Evolutionary conservation across 2,329 filamentous ascomycete species (phyloP).

Genomic region (Diaporthe eres): DNA sequence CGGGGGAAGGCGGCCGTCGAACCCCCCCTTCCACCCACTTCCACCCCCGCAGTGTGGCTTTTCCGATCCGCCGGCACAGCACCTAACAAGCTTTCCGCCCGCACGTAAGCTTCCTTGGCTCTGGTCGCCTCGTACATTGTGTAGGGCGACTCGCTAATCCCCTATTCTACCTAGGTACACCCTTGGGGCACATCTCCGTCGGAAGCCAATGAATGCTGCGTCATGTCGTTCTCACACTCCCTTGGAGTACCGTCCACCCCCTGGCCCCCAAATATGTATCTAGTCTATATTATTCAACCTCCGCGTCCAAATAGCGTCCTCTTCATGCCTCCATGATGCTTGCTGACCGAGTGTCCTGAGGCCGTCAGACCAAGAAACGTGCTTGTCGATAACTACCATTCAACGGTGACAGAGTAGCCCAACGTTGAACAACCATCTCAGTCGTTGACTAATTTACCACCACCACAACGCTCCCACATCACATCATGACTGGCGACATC

Average conservation of each 20-base stretch:
- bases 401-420: not conserved
- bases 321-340: not conserved
- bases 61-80: not conserved
- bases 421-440: not conserved
- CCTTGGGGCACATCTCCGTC: not conserved
- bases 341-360: not conserved
- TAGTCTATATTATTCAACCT: not conserved
- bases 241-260: not conserved
- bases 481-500: slow-evolving; percentile 29
- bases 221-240: not conserved
- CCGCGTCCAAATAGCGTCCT: not conserved
- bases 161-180: not conserved
- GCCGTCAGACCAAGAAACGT: not conserved
- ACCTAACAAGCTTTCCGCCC: slow-evolving; percentile 13
- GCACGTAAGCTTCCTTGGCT: slow-evolving; percentile 21
- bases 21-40: too few species aligned
- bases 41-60: not conserved
- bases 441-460: not conserved
- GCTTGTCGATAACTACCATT: not conserved
- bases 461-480: not conserved
- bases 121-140: not conserved
- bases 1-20: not conserved
- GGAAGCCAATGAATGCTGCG: not conserved
- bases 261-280: not conserved
- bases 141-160: not conserved